A percentile compares a stretch with the other conserved stretches of the same genome.
Conservation (phyloP, 208 protist genomes). For the Trypanosoma brucei region DNA sequence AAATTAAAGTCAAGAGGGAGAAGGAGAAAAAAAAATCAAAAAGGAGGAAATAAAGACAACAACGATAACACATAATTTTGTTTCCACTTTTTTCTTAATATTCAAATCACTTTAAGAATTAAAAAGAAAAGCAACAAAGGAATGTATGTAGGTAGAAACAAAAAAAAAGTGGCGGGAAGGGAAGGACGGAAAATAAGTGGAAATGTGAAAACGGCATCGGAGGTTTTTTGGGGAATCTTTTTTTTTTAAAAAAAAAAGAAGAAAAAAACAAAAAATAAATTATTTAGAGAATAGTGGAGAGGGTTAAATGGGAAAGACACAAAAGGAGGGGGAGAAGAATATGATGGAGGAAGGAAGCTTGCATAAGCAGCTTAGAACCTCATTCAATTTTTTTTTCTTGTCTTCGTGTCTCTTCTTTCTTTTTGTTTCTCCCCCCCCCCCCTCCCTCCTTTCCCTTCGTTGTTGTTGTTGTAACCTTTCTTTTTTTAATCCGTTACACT, state of each 20-base stretch:
- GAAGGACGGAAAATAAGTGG: background rate
- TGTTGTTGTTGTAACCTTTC: conserved; percentile 1
- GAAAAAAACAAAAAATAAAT: conserved; percentile 3
- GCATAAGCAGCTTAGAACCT: background rate
- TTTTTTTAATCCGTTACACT: conserved; percentile 14
- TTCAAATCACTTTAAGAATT: background rate
- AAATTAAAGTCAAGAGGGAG: background rate
- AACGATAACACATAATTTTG: background rate
- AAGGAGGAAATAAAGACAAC: no score
- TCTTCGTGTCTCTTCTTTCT: conserved; percentile 9
- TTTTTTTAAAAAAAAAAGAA: conserved; percentile 10
- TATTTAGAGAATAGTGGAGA: background rate
- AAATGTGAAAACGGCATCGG: background rate
- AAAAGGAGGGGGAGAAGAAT: background rate
- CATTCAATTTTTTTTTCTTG: conserved; percentile 11
- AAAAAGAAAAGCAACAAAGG: background rate
- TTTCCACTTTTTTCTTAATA: conserved; percentile 2
- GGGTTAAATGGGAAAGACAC: background rate
- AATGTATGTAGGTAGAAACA: background rate
- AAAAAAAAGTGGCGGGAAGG: background rate
- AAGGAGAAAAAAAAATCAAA: background rate
- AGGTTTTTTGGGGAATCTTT: conserved; percentile 3
- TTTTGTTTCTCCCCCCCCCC: conserved; percentile 7
- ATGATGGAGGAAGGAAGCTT: background rate
- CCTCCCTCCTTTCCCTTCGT: background rate